Evolutionary conservation across 2,329 filamentous ascomycete species (phyloP).

Genomic region (Xylariales sp.): DNA sequence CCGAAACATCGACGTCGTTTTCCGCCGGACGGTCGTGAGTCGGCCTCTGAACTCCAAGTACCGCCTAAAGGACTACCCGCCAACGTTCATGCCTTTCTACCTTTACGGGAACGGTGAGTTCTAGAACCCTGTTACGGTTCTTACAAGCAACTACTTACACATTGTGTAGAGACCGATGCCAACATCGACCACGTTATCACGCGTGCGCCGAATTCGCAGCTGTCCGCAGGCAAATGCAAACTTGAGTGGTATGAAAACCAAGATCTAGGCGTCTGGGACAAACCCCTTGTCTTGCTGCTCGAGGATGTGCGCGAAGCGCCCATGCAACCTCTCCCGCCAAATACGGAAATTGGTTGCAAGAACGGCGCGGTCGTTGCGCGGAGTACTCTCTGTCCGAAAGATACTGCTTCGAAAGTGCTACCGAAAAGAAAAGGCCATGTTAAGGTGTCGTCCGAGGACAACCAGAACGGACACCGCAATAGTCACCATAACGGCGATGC

Average conservation of each 20-base stretch:
- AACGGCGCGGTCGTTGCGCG: constrained; percentile 42
- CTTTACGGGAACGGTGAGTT: constrained; percentile 53
- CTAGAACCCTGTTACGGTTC: too few relatives aligned
- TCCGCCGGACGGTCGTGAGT: constrained; percentile 47
- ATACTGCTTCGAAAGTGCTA: neutral
- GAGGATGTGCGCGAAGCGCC: constrained; percentile 51
- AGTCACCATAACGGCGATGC: neutral
- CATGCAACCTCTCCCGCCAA: constrained; percentile 54
- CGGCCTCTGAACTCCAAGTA: constrained; percentile 53
- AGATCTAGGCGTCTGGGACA: constrained; percentile 31
- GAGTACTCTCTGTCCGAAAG: neutral
- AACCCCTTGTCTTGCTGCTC: constrained; percentile 48
- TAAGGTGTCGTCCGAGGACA: neutral
- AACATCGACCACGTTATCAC: constrained; percentile 59
- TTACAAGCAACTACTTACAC: constrained; percentile 1
- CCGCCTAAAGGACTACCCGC: constrained; percentile 52
- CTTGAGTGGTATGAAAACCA: constrained; percentile 37
- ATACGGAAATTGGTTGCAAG: constrained; percentile 44
- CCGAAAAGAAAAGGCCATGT: neutral
- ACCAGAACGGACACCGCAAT: constrained; percentile 1
- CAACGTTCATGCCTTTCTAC: constrained; percentile 56
- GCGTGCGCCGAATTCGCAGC: constrained; percentile 55
- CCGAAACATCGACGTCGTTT: constrained; percentile 41
- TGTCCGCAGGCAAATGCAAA: constrained; percentile 47
- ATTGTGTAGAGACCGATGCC: constrained; percentile 42